Evolutionary conservation across 179 eudicot genomes (phyloP).

Genomic region (Dionaea muscipula): DNA sequence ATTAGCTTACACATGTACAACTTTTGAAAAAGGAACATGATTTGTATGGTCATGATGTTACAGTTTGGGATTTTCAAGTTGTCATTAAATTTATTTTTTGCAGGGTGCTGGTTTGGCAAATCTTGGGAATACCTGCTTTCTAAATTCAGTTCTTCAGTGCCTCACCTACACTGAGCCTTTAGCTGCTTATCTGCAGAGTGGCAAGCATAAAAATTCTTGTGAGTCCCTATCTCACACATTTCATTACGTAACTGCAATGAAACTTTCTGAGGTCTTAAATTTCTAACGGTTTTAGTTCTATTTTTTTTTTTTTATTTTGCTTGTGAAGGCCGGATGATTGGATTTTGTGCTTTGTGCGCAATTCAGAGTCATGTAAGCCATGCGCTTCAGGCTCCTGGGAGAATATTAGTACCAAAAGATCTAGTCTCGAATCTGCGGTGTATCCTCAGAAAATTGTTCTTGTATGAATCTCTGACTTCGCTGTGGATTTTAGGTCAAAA

Average conservation of each 20-base stretch:
- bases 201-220: conserved; percentile 77
- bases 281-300: not conserved
- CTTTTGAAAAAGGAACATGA: not conserved
- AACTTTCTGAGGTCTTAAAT: no score
- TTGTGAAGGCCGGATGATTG: conserved; percentile 68
- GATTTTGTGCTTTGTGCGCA: conserved; percentile 91
- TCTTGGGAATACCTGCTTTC: conserved; percentile 86
- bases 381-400: conserved; percentile 76
- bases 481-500: no score
- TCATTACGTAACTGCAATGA: no score
- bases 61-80: not conserved
- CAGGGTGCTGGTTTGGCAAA: conserved; percentile 94
- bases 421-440: conserved; percentile 86
- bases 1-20: no score
- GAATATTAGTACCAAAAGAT: conserved; percentile 74
- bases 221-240: conserved; percentile 17
- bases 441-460: no score
- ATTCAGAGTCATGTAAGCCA: conserved; percentile 82
- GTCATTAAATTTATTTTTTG: not conserved
- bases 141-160: conserved; percentile 84
- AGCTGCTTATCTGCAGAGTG: conserved; percentile 77
- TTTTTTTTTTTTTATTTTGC: not conserved
- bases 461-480: no score
- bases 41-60: not conserved
- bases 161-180: conserved; percentile 85